A percentile compares a stretch with the other conserved stretches of the same genome.
Conservation (phyloP, 2,329 filamentous ascomycete genomes). For the Graphiopsis chlorocephala region DNA sequence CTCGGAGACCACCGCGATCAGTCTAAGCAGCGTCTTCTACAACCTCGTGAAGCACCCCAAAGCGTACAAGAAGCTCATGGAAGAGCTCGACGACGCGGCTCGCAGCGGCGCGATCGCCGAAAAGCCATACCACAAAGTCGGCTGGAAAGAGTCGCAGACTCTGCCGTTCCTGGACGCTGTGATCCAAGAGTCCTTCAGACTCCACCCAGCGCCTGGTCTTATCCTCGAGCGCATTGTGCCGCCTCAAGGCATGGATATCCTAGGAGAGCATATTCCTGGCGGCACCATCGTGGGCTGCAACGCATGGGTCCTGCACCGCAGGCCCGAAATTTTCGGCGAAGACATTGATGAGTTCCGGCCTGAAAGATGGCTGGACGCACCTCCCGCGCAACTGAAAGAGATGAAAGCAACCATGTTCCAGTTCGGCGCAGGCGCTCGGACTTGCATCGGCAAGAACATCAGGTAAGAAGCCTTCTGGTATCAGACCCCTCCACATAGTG, state of each 20-base stretch:
- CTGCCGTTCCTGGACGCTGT: constrained; percentile 75
- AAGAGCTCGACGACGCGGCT: constrained; percentile 62
- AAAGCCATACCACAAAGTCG: constrained; percentile 57
- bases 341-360: constrained; percentile 66
- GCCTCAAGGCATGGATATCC: constrained; percentile 60
- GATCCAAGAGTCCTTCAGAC: constrained; percentile 73
- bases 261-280: constrained; percentile 60
- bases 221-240: constrained; percentile 73
- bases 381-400: constrained; percentile 57
- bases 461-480: constrained; percentile 6
- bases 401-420: constrained; percentile 72
- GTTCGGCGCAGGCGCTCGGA: constrained; percentile 68
- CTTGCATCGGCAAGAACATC: constrained; percentile 62
- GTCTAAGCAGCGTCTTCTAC: constrained; percentile 69
- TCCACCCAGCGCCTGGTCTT: constrained; percentile 71
- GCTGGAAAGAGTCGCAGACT: constrained; percentile 66
- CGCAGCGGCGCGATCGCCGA: constrained; percentile 47
- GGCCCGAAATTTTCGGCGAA: constrained; percentile 64
- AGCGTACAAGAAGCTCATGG: constrained; percentile 54
- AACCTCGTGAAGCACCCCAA: constrained; percentile 64
- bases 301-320: constrained; percentile 71
- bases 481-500: too few species aligned
- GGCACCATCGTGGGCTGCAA: constrained; percentile 74
- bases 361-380: constrained; percentile 61
- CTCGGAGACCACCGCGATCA: constrained; percentile 77